phyloP scores from a whole-genome alignment of 352 stramenopile genomes.

The Globisporangium emineosum region DNA sequence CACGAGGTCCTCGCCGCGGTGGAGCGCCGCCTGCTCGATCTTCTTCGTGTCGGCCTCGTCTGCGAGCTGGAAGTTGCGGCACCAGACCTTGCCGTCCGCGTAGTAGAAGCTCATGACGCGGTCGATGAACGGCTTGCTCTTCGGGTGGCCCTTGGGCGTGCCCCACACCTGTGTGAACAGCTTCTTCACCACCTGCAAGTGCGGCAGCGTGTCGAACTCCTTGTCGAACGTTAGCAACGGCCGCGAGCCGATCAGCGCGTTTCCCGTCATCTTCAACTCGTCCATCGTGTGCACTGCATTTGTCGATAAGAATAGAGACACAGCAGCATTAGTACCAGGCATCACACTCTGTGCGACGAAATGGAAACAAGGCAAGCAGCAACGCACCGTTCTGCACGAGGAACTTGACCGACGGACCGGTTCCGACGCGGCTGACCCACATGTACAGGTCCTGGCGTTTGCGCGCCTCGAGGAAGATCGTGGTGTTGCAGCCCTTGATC shows the following conservation, averaged over 20 bases:
- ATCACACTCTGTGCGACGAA: neutral
- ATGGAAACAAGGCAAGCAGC: neutral
- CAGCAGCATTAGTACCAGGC: neutral
- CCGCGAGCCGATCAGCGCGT: slow-evolving; percentile 96
- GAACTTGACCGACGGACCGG: slow-evolving; percentile 96
- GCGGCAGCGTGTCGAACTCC: slow-evolving; percentile 86
- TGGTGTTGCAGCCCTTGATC: slow-evolving; percentile 97
- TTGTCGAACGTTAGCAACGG: slow-evolving; percentile 98
- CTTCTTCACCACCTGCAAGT: slow-evolving; percentile 96
- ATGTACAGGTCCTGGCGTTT: slow-evolving; percentile 99
- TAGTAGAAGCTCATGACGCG: slow-evolving; percentile 97
- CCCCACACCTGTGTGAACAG: slow-evolving; percentile 95
- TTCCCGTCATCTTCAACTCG: slow-evolving; percentile 99
- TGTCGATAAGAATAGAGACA: neutral
- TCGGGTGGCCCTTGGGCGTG: slow-evolving; percentile 97
- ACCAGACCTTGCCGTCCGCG: slow-evolving; percentile 95
- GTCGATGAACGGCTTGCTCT: slow-evolving; percentile 99
- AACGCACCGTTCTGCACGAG: slow-evolving; percentile 94
- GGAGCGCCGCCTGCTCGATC: slow-evolving; percentile 74
- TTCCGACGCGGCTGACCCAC: slow-evolving; percentile 95
- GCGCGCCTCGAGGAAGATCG: slow-evolving; percentile 95
- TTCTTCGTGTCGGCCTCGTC: slow-evolving; percentile 92
- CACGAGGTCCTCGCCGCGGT: slow-evolving; percentile 87
- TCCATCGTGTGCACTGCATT: slow-evolving; percentile 98
- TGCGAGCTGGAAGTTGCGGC: slow-evolving; percentile 96